Evolutionary conservation across 2,329 filamentous ascomycete genomes (phyloP).

Genomic region (Graphilbum sp.): DNA sequence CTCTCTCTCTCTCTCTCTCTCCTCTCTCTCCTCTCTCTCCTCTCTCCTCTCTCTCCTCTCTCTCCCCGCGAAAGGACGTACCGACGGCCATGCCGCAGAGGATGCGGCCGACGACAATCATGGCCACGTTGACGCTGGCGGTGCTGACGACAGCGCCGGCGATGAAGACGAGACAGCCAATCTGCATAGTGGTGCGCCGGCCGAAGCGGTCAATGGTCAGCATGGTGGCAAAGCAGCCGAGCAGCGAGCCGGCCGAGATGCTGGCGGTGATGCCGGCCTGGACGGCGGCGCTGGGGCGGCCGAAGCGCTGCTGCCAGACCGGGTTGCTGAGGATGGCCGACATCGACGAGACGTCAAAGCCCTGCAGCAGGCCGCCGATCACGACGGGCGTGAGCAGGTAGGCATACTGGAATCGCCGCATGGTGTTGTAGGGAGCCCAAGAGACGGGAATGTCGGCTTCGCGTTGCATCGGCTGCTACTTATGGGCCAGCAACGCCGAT

Average conservation of each 20-base stretch:
- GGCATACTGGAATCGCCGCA: too few relatives aligned
- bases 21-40: too few relatives aligned
- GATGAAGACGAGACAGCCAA: conserved; percentile 31
- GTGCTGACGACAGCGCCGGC: conserved; percentile 29
- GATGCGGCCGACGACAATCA: conserved; percentile 51
- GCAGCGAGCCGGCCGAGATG: conserved; percentile 56
- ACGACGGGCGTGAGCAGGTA: conserved; percentile 27
- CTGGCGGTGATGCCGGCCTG: conserved; percentile 52
- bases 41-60: too few relatives aligned
- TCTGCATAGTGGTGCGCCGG: conserved; percentile 32
- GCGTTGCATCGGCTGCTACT: too few relatives aligned
- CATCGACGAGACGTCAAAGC: conserved; percentile 29
- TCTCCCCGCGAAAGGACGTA: too few relatives aligned
- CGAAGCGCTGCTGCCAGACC: too few relatives aligned
- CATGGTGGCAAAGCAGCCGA: conserved; percentile 45
- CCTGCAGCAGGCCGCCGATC: conserved; percentile 24
- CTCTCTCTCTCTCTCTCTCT: too few relatives aligned
- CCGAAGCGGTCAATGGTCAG: conserved; percentile 37
- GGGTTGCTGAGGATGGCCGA: conserved; percentile 23
- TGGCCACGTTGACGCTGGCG: conserved; percentile 29
- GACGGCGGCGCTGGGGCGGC: too few relatives aligned
- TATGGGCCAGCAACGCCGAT: too few relatives aligned
- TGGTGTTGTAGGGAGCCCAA: too few relatives aligned
- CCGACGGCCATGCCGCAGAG: conserved; percentile 58
- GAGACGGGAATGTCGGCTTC: too few relatives aligned